A percentile compares a stretch with the other conserved stretches of the same genome.
Evolutionary conservation across 1,139 yeast species (phyloP).

Genomic region (Pichia sp.): DNA sequence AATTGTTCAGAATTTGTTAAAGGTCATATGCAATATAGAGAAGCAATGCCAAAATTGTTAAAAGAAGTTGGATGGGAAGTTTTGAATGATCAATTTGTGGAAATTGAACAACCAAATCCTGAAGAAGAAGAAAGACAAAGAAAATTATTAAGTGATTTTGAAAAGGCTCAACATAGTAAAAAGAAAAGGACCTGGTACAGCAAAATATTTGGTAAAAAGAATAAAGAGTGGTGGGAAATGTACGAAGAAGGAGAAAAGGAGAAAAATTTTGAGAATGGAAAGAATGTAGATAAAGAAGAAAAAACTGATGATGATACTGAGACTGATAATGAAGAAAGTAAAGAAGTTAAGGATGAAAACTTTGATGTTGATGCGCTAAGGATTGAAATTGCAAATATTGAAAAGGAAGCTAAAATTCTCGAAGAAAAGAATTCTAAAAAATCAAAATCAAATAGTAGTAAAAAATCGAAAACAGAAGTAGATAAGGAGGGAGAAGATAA

Average conservation of each 20-base stretch:
- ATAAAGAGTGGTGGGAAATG: slow-evolving; percentile 85
- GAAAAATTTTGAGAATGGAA: slow-evolving; percentile 14
- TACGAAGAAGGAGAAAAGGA: slow-evolving; percentile 39
- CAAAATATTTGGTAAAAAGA: slow-evolving; percentile 67
- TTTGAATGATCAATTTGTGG: slow-evolving; percentile 83
- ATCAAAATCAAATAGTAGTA: neutral
- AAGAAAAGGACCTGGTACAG: slow-evolving; percentile 45
- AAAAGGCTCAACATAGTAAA: slow-evolving; percentile 64
- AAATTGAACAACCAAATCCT: slow-evolving; percentile 94
- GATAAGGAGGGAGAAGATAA: neutral
- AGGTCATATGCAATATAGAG: slow-evolving; percentile 96
- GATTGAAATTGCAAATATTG: slow-evolving; percentile 42
- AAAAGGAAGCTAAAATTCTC: slow-evolving; percentile 22
- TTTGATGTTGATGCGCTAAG: slow-evolving; percentile 44
- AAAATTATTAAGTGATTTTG: slow-evolving; percentile 74
- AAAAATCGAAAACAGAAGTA: neutral
- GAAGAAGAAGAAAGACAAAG: slow-evolving; percentile 79
- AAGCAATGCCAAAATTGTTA: slow-evolving; percentile 79
- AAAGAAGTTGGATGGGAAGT: slow-evolving; percentile 72
- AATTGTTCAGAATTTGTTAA: slow-evolving; percentile 84
- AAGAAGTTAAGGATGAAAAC: slow-evolving; percentile 15
- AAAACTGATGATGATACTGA: neutral
- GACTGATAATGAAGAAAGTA: neutral
- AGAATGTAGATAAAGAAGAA: neutral
- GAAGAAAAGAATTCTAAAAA: slow-evolving; percentile 9